Evolutionary conservation across 805 yeast species (phyloP).

Genomic region (Starmerella sp.): DNA sequence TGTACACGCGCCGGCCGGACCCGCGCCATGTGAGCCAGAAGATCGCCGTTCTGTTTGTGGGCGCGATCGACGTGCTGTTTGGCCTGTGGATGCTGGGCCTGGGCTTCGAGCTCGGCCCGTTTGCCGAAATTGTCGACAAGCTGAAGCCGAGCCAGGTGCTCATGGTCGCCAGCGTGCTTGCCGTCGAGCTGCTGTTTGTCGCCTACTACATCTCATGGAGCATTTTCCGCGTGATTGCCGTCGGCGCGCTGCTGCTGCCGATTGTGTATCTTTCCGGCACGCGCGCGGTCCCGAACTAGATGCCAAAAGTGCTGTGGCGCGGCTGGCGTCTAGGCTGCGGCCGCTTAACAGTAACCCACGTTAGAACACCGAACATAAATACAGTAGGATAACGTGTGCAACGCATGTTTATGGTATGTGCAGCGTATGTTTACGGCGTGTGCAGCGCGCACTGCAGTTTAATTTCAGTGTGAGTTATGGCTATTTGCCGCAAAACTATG

Average conservation of each 20-base stretch:
- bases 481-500: too few relatives aligned
- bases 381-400: not conserved
- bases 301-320: not conserved
- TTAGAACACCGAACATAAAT: not conserved
- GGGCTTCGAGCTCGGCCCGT: constrained; percentile 26
- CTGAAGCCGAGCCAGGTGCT: not conserved
- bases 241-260: constrained; percentile 39
- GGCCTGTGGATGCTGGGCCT: constrained; percentile 33
- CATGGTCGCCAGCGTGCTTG: constrained; percentile 31
- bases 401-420: not conserved
- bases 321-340: too few relatives aligned
- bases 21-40: constrained; percentile 42
- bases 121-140: not conserved
- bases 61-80: constrained; percentile 35
- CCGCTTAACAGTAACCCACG: too few relatives aligned
- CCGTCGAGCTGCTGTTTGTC: constrained; percentile 44
- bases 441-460: too few relatives aligned
- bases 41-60: constrained; percentile 43
- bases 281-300: not conserved
- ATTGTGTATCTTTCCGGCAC: constrained; percentile 43
- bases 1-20: constrained; percentile 48
- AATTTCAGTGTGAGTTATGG: too few relatives aligned
- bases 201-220: constrained; percentile 49
- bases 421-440: too few relatives aligned
- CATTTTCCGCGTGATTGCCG: constrained; percentile 47